phyloP scores from a whole-genome alignment of 495 filamentous ascomycete species.

The Xylaria cubensis region DNA sequence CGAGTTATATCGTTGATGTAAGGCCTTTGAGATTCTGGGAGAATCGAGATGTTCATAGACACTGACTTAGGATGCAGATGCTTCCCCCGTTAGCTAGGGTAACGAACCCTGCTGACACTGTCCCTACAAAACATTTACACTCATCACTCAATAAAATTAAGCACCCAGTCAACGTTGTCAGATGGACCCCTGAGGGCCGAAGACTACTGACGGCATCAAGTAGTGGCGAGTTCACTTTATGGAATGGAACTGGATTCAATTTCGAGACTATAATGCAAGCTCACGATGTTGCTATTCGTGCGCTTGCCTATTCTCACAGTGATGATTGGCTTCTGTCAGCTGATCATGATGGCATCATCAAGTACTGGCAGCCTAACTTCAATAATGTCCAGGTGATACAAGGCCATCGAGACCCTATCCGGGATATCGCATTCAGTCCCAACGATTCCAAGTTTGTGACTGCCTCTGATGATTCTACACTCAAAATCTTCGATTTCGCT shows the following conservation, averaged over 20 bases:
- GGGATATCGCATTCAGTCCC: conserved; percentile 91
- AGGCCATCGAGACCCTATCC: conserved; percentile 86
- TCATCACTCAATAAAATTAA: conserved; percentile 97
- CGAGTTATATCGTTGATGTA: conserved; percentile 89
- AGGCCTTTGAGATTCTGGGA: conserved; percentile 42
- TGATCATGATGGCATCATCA: conserved; percentile 92
- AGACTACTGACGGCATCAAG: conserved; percentile 89
- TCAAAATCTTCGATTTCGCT: conserved; percentile 98
- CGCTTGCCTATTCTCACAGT: conserved; percentile 86
- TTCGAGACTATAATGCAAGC: conserved; percentile 99
- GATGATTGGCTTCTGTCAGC: conserved; percentile 97
- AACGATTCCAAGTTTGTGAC: conserved; percentile 96
- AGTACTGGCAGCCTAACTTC: conserved; percentile 99
- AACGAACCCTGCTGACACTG: conserved; percentile 75
- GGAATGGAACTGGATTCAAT: conserved; percentile 99
- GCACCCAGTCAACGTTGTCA: conserved; percentile 95
- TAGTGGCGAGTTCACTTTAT: conserved; percentile 96
- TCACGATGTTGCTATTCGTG: conserved; percentile 91
- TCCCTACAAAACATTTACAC: conserved; percentile 89
- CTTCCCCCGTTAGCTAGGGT: conserved; percentile 79
- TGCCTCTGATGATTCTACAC: conserved; percentile 87
- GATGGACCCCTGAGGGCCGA: conserved; percentile 96
- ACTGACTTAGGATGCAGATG: conserved; percentile 62
- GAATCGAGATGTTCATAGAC: background rate
- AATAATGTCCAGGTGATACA: conserved; percentile 96